Evolutionary conservation across 1,284 basidiomycete species (phyloP), one percentile per base, ranked within the genome.

Genomic region (Austroboletus niveus): DNA sequence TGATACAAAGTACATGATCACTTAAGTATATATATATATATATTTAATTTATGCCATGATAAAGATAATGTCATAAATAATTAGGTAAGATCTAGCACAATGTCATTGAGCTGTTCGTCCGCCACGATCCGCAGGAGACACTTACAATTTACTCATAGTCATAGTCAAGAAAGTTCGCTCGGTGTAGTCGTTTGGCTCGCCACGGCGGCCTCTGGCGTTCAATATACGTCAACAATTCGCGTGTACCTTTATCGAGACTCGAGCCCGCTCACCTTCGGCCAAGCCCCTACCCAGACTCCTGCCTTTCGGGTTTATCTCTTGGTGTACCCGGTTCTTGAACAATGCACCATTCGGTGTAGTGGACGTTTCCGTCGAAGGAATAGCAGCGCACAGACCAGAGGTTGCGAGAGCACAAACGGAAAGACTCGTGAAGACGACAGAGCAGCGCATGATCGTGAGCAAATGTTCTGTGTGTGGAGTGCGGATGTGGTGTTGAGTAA

Each of bases 241-340:
- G 48, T 40, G 31, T 39, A 24, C 46, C 29, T 35, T 29, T 29
- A 4, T 29, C 27, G 8, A 29, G 27, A 31, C n/a, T 20, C 34
- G 11, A 36, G 20, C 24, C 17, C 8, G 52, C 59, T 52, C 32
- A 60, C 56, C 30, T 9, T 34, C 47, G 9, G 11, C 9, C 14
- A 14, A 45, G 31, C 8, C 20, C 20, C 17, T 31, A 24, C 31
- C 30, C 38, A 31, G 30, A 31, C 17, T 17, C 17, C 48, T 40
- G 11, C 42, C 27, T 41, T 54, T 52, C 4, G 58, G 60, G 36
- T 50, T 45, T 35, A 60, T 52, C 36, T 51, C 51, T 36, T 65
- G 42, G 39, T 63, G 17, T 44, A 66, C 50, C 29, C 57, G 60
- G 43, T 56, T 45, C 55, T 58, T 66, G 29, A 46, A 53, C 43